These are phyloP conservation scores for Bipolaris oryzae DNA, from an alignment of 2,329 filamentous ascomycete genomes.

Conservation along the genomic window DNA sequence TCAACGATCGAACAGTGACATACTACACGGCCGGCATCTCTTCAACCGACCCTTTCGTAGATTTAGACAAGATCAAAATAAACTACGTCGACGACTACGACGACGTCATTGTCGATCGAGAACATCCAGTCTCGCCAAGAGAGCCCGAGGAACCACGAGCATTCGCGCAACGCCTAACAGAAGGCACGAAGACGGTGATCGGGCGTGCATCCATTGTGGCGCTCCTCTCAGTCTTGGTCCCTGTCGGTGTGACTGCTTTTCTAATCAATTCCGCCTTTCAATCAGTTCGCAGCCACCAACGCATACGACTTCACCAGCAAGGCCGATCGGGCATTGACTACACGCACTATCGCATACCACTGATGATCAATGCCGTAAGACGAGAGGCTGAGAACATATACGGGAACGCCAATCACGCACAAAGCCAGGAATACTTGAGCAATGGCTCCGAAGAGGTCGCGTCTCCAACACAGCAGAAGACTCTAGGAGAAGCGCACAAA, in stretches of 20 bases:
- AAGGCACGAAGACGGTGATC: conserved; percentile 48
- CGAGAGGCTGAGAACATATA: conserved; percentile 78
- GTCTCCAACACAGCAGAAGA: conserved; percentile 23
- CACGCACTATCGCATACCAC: conserved; percentile 74
- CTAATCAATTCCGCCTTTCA: conserved; percentile 78
- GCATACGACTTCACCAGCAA: conserved; percentile 77
- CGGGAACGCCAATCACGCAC: conserved; percentile 71
- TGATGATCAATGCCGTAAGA: conserved; percentile 72
- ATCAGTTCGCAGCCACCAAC: conserved; percentile 72
- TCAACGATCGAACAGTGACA: conserved; percentile 81
- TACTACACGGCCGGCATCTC: conserved; percentile 84
- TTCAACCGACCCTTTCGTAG: conserved; percentile 76
- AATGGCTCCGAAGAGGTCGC: conserved; percentile 56
- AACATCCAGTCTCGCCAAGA: conserved; percentile 63
- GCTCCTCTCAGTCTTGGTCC: conserved; percentile 72
- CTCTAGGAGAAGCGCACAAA: conserved; percentile 18
- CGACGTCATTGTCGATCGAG: conserved; percentile 74
- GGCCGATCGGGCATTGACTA: conserved; percentile 71
- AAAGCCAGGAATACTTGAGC: conserved; percentile 73
- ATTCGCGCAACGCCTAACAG: conserved; percentile 46
- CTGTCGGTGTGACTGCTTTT: conserved; percentile 73
- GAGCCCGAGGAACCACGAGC: conserved; percentile 40
- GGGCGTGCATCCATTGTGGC: conserved; percentile 67
- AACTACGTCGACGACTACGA: conserved; percentile 78
- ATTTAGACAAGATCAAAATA: conserved; percentile 69